A percentile compares a stretch with the other conserved stretches of the same genome.
These are phyloP conservation scores for Clavulina sp. DNA, from an alignment of 768 basidiomycete genomes.

Conservation along the genomic window DNA sequence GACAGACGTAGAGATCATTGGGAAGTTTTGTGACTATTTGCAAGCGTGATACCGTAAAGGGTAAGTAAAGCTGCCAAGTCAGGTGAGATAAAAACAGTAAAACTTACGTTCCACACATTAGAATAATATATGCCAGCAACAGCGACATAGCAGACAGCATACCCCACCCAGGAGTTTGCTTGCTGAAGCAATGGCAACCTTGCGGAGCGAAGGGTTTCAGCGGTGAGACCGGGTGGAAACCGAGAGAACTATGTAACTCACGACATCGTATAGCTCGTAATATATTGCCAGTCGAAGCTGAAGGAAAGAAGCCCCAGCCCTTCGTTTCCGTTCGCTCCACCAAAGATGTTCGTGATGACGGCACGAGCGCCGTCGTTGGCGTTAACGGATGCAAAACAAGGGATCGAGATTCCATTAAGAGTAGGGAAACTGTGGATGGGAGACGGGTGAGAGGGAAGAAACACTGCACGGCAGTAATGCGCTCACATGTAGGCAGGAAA, in stretches of 20 bases:
- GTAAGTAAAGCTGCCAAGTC: background rate
- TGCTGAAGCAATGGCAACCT: conserved; percentile 3
- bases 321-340: conserved; percentile 49
- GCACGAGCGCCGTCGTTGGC: conserved; percentile 30
- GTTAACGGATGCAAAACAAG: conserved; percentile 33
- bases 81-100: conserved; percentile 12
- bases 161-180: conserved; percentile 44
- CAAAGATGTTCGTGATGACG: conserved; percentile 43
- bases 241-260: conserved; percentile 15
- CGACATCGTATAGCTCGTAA: conserved; percentile 26
- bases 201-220: background rate
- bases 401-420: conserved; percentile 15
- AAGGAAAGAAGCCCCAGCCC: conserved; percentile 43
- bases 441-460: background rate
- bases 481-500: conserved; percentile 15
- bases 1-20: conserved; percentile 43
- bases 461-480: background rate
- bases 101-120: conserved; percentile 41
- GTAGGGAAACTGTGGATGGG: conserved; percentile 13
- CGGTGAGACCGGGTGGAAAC: background rate
- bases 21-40: conserved; percentile 31
- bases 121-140: conserved; percentile 43
- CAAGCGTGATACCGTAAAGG: background rate
- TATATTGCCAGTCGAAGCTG: conserved; percentile 56
- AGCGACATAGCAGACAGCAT: conserved; percentile 32